phyloP scores from a whole-genome alignment of 306 rosid genomes.

The Aeschynomene evenia region DNA sequence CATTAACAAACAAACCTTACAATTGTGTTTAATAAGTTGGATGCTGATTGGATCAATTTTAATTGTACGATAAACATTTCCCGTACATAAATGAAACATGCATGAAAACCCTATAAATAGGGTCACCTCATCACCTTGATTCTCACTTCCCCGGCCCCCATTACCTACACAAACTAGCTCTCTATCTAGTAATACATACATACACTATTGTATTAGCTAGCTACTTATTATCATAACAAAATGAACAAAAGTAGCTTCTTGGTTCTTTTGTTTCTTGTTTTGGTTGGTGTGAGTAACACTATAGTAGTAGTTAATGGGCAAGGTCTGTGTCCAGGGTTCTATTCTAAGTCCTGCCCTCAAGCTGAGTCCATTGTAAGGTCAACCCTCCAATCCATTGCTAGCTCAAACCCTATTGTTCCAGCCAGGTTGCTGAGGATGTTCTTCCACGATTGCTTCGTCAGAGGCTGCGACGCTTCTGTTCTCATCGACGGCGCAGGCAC shows the following conservation, averaged over 20 bases:
- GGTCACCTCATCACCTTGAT: not conserved
- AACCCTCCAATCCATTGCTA: conserved; percentile 7
- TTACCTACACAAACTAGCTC: too few species aligned
- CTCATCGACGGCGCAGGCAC: not conserved
- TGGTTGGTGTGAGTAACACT: not conserved
- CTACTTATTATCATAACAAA: too few species aligned
- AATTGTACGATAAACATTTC: too few species aligned
- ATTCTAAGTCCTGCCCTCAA: conserved; percentile 1
- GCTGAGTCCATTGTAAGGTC: conserved; percentile 35
- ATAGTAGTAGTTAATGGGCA: not conserved
- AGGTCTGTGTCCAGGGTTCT: conserved; percentile 24
- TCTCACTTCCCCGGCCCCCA: not conserved
- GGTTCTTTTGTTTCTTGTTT: not conserved
- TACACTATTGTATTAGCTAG: too few species aligned
- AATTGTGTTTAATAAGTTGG: too few species aligned
- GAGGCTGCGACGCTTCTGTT: conserved; percentile 34
- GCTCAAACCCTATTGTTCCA: not conserved
- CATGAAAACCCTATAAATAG: not conserved
- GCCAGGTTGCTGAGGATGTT: conserved; percentile 23
- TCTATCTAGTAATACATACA: too few species aligned
- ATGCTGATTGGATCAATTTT: too few species aligned
- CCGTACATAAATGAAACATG: too few species aligned
- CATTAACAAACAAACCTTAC: too few species aligned
- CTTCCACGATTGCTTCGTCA: conserved; percentile 34
- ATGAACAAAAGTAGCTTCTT: not conserved